Conservation (phyloP, 2,329 filamentous ascomycete genomes). For the Thelonectria rubi region DNA sequence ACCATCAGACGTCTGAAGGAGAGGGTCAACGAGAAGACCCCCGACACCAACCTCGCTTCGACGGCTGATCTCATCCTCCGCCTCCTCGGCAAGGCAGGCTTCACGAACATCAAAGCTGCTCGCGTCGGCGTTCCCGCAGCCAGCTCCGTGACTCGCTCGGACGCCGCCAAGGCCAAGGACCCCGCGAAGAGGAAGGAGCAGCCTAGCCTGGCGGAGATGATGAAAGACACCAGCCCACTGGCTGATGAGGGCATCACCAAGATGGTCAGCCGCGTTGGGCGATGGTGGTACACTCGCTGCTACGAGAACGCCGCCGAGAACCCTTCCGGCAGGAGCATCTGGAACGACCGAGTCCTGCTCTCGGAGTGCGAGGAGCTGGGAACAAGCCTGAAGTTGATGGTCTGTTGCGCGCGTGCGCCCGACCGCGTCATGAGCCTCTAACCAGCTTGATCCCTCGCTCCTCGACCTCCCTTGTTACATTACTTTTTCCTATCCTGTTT, state of each 20-base stretch:
- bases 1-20: conserved; percentile 78
- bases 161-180: conserved; percentile 31
- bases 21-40: conserved; percentile 68
- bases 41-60: conserved; percentile 68
- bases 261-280: conserved; percentile 89
- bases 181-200: conserved; percentile 53
- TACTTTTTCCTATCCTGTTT: conserved; percentile 29
- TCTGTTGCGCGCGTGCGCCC: conserved; percentile 90
- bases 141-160: conserved; percentile 54
- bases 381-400: conserved; percentile 88
- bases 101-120: conserved; percentile 77
- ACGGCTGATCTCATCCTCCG: conserved; percentile 70
- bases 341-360: conserved; percentile 78
- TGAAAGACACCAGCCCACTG: conserved; percentile 72
- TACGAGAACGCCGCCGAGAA: conserved; percentile 77
- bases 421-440: conserved; percentile 62
- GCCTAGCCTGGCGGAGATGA: conserved; percentile 73
- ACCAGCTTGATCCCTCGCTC: conserved; percentile 5
- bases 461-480: conserved; percentile 9
- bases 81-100: conserved; percentile 73
- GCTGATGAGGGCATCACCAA: conserved; percentile 89
- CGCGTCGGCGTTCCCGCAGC: conserved; percentile 81
- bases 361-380: conserved; percentile 86
- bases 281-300: conserved; percentile 96
- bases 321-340: conserved; percentile 68